Percentiles rank a stretch among this genome's conserved stretches.
Conservation (phyloP, 495 filamentous ascomycete genomes). For the Aspergillus panamensis region DNA sequence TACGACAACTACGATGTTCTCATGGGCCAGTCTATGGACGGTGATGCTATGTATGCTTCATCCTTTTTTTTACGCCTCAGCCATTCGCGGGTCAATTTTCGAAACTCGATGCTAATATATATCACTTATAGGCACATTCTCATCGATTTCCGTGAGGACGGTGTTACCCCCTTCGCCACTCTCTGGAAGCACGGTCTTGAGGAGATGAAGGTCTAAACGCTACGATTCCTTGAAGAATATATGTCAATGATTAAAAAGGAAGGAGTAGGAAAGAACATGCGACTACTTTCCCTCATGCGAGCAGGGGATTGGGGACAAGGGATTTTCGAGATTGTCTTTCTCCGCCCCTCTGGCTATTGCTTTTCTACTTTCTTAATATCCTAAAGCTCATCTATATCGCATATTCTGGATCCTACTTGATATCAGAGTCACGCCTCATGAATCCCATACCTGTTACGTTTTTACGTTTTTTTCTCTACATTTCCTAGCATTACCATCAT, state of each 20-base stretch:
- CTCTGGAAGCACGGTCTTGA: slow-evolving; percentile 95
- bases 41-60: slow-evolving; percentile 78
- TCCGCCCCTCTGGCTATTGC: slow-evolving; percentile 7
- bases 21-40: slow-evolving; percentile 85
- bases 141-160: slow-evolving; percentile 96
- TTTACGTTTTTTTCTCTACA: slow-evolving; percentile 8
- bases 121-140: slow-evolving; percentile 67
- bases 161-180: slow-evolving; percentile 80
- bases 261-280: slow-evolving; percentile 23
- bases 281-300: slow-evolving; percentile 19
- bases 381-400: slow-evolving; percentile 22
- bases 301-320: slow-evolving; percentile 8
- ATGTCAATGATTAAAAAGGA: slow-evolving; percentile 29
- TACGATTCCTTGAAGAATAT: slow-evolving; percentile 26
- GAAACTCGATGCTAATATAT: neutral
- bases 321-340: neutral
- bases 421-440: slow-evolving; percentile 44
- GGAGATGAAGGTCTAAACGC: slow-evolving; percentile 83
- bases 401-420: slow-evolving; percentile 37
- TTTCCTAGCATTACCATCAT: neutral
- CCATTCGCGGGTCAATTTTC: too few species aligned
- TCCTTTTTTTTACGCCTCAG: neutral
- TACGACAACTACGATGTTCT: slow-evolving; percentile 97
- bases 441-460: slow-evolving; percentile 37
- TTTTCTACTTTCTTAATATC: slow-evolving; percentile 12